Evolutionary conservation across 208 protist genomes (phyloP), one percentile per base, ranked within the genome.

Genomic region (Herpetomonas tarakana): DNA sequence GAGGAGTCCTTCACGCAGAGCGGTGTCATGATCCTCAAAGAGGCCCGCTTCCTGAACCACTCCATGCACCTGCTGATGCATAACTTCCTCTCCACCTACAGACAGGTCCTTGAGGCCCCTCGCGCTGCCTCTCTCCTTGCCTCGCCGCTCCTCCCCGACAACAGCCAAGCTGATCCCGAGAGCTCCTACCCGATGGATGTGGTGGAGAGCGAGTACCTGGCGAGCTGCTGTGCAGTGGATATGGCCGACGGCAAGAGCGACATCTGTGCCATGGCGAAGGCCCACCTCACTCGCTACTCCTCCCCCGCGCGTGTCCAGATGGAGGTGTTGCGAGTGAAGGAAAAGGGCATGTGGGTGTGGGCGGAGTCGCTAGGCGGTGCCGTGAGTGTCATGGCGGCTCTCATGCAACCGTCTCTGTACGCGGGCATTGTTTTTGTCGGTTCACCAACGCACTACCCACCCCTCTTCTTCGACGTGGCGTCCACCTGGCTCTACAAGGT

Each of bases 1-100:
- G 82, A 90, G 41, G 82, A 93, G 41, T 90, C 83, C 19, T 78
- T 67, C 52, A 78, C 75, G 30, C 86, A 93, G 18, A 81, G 78
- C 27, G 83, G 68, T 7, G 49, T 83, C 21, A 60, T 90, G 27
- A 59, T 67, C 22, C 39, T 88, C 11, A 90, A 88, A 64, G 76
- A 87, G 51, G 81, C 83, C 0, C 74, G 78, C 12, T 93, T 82
- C 65, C 27, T 90, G 3, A 88, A 88, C 57, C 71, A 91, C 59
- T 78, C 74, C 1, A 35, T 83, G 41, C 77, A 91, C 66, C 49
- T 74, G 2, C 61, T 91, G 4, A 61, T 88, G 22, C 45, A 58
- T 6, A 52, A 64, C 12, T 79, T 93, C 44, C 29, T 81, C 22
- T 24, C 62, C 22, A 74, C 82, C 31, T 90, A 83, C 53, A 26